phyloP scores from a whole-genome alignment of 768 basidiomycete genomes.

The Suillus ampliporus region DNA sequence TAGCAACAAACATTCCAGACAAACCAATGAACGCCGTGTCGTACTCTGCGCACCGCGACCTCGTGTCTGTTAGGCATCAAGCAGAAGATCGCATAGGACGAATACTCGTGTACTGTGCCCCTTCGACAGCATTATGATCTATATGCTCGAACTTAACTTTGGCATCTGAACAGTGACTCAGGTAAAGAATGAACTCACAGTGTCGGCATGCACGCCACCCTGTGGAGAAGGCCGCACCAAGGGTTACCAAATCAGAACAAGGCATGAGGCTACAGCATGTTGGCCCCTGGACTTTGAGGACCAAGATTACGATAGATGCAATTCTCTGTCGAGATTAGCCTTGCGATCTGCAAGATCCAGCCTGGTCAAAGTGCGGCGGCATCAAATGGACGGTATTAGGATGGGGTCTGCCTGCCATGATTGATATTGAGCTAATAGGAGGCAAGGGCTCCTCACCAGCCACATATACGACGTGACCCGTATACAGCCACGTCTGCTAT shows the following conservation, averaged over 20 bases:
- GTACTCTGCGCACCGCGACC: constrained; percentile 7
- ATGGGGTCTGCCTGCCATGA: not conserved
- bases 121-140: constrained; percentile 10
- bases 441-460: not conserved
- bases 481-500: not conserved
- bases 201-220: constrained; percentile 13
- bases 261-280: constrained; percentile 39
- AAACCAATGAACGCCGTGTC: constrained; percentile 7
- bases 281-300: not conserved
- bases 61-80: constrained; percentile 3
- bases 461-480: not conserved
- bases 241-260: constrained; percentile 16
- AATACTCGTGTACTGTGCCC: constrained; percentile 5
- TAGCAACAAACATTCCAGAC: not conserved
- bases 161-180: constrained; percentile 4
- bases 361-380: constrained; percentile 14
- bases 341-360: constrained; percentile 23
- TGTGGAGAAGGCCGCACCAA: constrained; percentile 18
- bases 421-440: not conserved
- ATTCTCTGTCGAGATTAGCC: constrained; percentile 32
- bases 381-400: not conserved
- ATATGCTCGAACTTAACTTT: constrained; percentile 8
- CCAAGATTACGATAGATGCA: constrained; percentile 5
- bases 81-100: constrained; percentile 5
- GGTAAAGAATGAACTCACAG: constrained; percentile 24